Evolutionary conservation across 768 basidiomycete genomes (phyloP).

Genomic region (Rhodotorula diobovata): DNA sequence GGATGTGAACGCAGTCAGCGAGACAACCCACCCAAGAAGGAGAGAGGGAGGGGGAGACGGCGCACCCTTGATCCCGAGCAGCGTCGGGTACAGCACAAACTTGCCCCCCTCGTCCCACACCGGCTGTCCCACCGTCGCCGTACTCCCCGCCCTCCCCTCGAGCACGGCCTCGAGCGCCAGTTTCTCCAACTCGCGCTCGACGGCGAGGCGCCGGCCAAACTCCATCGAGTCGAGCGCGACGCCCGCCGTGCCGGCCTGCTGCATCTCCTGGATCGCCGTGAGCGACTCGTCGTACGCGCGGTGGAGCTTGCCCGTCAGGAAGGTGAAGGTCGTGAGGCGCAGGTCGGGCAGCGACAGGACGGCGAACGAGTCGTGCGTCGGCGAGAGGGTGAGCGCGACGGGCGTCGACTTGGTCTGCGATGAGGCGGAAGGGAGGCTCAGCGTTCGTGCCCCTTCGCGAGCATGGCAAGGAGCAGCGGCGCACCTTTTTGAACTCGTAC

Average conservation of each 20-base stretch:
- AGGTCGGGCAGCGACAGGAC: conserved; percentile 91
- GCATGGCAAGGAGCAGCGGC: conserved; percentile 15
- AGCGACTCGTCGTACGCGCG: conserved; percentile 95
- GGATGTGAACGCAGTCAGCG: no score
- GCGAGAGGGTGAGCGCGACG: conserved; percentile 85
- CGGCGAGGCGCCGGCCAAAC: conserved; percentile 89
- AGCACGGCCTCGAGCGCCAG: conserved; percentile 36
- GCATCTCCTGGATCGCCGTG: conserved; percentile 92
- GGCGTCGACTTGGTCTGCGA: conserved; percentile 83
- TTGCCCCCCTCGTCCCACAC: conserved; percentile 98
- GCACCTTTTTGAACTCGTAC: conserved; percentile 96
- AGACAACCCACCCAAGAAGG: neutral
- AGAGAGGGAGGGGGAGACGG: neutral
- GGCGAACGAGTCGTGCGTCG: conserved; percentile 79
- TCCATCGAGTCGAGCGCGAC: conserved; percentile 94
- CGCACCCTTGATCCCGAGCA: conserved; percentile 90
- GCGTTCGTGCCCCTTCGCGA: neutral
- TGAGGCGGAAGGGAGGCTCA: neutral
- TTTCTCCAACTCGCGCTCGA: conserved; percentile 80
- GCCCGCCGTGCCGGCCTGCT: conserved; percentile 77
- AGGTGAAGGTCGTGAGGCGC: conserved; percentile 87
- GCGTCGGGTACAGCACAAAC: conserved; percentile 85
- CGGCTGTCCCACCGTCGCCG: conserved; percentile 65
- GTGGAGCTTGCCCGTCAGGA: conserved; percentile 79
- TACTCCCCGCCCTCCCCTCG: conserved; percentile 57